These are phyloP conservation scores for Fomes fomentarius DNA, from an alignment of 1,284 basidiomycete genomes.

Conservation along the genomic window DNA sequence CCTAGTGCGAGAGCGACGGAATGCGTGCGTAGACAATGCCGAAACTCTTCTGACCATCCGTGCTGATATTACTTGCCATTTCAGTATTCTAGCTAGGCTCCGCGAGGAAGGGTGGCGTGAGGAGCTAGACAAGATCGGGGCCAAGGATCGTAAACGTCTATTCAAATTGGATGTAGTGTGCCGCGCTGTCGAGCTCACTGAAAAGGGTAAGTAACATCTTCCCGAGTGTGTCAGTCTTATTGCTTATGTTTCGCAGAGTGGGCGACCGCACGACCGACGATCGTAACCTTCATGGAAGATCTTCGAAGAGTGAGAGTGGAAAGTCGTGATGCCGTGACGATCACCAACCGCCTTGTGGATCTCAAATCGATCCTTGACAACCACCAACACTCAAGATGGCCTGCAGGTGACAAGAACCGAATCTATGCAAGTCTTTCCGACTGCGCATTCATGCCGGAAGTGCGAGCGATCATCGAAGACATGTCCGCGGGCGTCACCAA, in stretches of 20 bases:
- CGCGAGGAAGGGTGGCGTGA: slow-evolving; percentile 3
- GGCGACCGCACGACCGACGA: too few relatives aligned
- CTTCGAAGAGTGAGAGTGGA: too few relatives aligned
- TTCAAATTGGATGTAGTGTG: slow-evolving; percentile 3
- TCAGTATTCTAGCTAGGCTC: slow-evolving; percentile 2
- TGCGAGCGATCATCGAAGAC: slow-evolving; percentile 1
- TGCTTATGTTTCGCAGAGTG: too few relatives aligned
- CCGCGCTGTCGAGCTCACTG: background rate
- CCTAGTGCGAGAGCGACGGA: background rate
- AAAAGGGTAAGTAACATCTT: background rate
- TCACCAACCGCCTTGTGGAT: background rate
- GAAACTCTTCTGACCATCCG: background rate
- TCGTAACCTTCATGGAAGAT: too few relatives aligned
- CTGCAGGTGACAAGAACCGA: background rate
- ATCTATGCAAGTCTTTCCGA: slow-evolving; percentile 2
- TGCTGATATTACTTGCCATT: background rate
- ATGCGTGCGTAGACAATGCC: background rate
- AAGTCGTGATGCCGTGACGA: too few relatives aligned
- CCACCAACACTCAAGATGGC: background rate
- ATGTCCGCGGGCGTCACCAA: background rate
- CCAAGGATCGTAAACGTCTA: background rate
- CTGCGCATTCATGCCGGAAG: slow-evolving; percentile 8
- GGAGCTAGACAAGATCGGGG: slow-evolving; percentile 6
- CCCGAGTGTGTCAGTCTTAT: too few relatives aligned
- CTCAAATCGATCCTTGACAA: background rate